Conservation (phyloP, 345 rosid genomes). For the Dipteronia sinensis region DNA sequence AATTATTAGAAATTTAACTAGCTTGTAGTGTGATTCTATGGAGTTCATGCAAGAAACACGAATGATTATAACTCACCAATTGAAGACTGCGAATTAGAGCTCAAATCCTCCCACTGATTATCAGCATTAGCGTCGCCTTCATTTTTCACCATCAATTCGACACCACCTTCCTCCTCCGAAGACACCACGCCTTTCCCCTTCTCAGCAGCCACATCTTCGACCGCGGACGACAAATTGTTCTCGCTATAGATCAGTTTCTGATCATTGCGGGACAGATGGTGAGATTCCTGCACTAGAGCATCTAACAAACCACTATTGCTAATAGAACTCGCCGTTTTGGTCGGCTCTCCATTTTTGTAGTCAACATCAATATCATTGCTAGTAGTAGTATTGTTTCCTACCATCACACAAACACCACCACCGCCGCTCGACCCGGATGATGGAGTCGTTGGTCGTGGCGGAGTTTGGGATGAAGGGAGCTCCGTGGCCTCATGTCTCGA, state of each 20-base stretch:
- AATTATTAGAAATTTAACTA: not conserved
- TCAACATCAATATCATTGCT: constrained; percentile 4
- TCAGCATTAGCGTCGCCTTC: constrained; percentile 21
- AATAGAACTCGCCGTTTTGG: constrained; percentile 1
- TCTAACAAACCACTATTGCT: constrained; percentile 58
- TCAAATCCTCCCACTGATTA: constrained; percentile 34
- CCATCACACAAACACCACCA: constrained; percentile 17
- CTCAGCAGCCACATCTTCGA: not conserved
- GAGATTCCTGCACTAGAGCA: constrained; percentile 57
- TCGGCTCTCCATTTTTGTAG: constrained; percentile 4
- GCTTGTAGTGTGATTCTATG: not conserved
- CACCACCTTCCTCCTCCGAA: constrained; percentile 17
- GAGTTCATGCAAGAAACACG: not conserved
- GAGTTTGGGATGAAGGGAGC: constrained; percentile 57
- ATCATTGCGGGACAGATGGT: constrained; percentile 33
- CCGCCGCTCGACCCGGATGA: constrained; percentile 19
- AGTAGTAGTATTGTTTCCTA: not conserved
- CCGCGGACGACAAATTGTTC: not conserved
- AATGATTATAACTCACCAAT: constrained; percentile 36
- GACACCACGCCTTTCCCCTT: constrained; percentile 30
- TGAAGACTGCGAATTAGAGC: constrained; percentile 47
- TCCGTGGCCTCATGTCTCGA: constrained; percentile 26
- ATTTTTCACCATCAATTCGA: constrained; percentile 14
- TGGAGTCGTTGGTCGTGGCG: constrained; percentile 24
- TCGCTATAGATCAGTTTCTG: constrained; percentile 6